These are phyloP conservation scores for Penstemon barbatus DNA, from an alignment of 257 asterid species.

Conservation along the genomic window DNA sequence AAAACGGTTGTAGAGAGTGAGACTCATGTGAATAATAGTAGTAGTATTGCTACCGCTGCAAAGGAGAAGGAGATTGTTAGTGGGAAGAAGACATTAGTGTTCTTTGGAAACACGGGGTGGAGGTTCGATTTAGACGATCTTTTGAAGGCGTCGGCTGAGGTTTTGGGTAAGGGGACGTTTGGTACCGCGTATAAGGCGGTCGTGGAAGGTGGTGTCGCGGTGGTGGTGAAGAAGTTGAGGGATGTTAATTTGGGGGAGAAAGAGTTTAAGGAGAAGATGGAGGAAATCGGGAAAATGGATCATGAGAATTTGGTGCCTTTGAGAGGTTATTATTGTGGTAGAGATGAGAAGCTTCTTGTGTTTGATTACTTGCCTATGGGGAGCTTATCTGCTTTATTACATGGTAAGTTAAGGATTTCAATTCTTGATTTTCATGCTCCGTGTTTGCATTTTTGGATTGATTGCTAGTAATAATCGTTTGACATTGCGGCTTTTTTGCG, in stretches of 20 bases:
- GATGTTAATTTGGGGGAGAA: constrained; percentile 68
- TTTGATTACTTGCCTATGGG: constrained; percentile 86
- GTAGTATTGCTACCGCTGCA: constrained; percentile 50
- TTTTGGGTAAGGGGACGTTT: constrained; percentile 86
- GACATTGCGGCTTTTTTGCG: no score
- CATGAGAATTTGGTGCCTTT: constrained; percentile 77
- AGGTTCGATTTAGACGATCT: constrained; percentile 75
- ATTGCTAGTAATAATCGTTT: background rate
- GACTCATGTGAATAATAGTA: background rate
- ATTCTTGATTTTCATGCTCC: background rate
- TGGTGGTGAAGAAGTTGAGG: constrained; percentile 89
- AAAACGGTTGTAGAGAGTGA: constrained; percentile 26
- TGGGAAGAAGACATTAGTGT: constrained; percentile 59
- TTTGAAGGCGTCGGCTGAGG: constrained; percentile 94
- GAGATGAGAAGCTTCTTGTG: constrained; percentile 83
- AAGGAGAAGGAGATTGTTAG: constrained; percentile 40
- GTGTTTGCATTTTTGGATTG: background rate
- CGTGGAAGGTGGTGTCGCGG: constrained; percentile 58
- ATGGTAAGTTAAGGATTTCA: constrained; percentile 46
- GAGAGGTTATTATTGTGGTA: constrained; percentile 69
- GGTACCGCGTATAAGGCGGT: constrained; percentile 94
- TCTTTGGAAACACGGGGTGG: constrained; percentile 50
- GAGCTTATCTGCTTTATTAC: constrained; percentile 91
- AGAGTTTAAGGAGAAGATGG: constrained; percentile 78
- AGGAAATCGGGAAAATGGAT: constrained; percentile 70